Evolutionary conservation across 2,329 filamentous ascomycete genomes (phyloP).

Genomic region (Clarireedia sp.): DNA sequence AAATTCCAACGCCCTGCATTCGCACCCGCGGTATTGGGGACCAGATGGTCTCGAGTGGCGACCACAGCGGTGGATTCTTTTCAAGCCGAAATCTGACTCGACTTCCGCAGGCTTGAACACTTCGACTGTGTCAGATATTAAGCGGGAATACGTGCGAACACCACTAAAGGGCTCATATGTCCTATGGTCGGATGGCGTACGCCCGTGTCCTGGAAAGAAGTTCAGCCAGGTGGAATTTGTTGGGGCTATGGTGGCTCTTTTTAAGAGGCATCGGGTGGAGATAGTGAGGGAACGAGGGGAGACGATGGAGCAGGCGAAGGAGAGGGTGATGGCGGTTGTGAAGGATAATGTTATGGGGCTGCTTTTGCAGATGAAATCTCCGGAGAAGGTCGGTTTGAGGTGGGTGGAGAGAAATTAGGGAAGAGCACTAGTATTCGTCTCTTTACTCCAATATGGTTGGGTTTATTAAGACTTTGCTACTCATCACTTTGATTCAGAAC

Average conservation of each 20-base stretch:
- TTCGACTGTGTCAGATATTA: background rate
- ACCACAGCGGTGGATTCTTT: background rate
- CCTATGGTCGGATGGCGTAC: conserved; percentile 14
- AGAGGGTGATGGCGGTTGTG: conserved; percentile 11
- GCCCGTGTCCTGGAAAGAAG: conserved; percentile 19
- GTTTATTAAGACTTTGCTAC: too few relatives aligned
- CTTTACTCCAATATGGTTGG: too few relatives aligned
- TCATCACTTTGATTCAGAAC: too few relatives aligned
- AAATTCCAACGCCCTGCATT: background rate
- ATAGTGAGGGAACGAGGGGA: background rate
- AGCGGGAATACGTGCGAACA: background rate
- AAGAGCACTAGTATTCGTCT: too few relatives aligned
- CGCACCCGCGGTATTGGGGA: background rate
- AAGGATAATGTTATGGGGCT: conserved; percentile 13
- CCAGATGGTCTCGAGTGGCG: background rate
- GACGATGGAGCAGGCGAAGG: background rate
- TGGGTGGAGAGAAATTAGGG: conserved; percentile 9
- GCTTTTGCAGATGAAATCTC: conserved; percentile 15
- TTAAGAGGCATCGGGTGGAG: conserved; percentile 6
- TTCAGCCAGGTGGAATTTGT: conserved; percentile 21
- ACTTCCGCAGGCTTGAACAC: background rate
- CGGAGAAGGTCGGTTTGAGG: conserved; percentile 13
- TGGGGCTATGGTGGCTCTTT: conserved; percentile 12
- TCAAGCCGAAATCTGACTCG: background rate
- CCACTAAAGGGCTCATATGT: conserved; percentile 10